These are phyloP conservation scores for Lunularia cruciata DNA, from an alignment of 225 moss, liverwort and hornwort species.

Conservation along the genomic window DNA sequence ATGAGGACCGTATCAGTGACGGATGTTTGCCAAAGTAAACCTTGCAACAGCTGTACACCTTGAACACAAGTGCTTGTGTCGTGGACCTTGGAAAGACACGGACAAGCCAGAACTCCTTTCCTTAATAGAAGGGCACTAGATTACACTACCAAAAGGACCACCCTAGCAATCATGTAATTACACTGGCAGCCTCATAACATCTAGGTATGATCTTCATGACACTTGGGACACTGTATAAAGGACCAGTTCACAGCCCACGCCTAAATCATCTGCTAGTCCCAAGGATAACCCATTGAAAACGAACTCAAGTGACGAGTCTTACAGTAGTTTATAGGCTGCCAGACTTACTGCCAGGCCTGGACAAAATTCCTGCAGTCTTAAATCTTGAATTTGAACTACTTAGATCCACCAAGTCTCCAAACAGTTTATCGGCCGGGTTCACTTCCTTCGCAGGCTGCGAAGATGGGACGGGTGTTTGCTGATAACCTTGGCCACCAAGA, in stretches of 20 bases:
- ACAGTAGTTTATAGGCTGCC: slow-evolving; percentile 36
- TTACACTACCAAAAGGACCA: slow-evolving; percentile 29
- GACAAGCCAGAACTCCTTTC: slow-evolving; percentile 3
- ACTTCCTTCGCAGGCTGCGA: slow-evolving; percentile 47
- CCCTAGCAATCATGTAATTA: slow-evolving; percentile 34
- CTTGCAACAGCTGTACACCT: background rate
- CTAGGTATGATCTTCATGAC: slow-evolving; percentile 19
- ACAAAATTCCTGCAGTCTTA: slow-evolving; percentile 63
- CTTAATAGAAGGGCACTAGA: slow-evolving; percentile 18
- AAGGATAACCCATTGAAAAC: slow-evolving; percentile 1
- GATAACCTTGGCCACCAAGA: slow-evolving; percentile 55
- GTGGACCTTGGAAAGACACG: background rate
- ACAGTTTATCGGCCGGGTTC: slow-evolving; percentile 69
- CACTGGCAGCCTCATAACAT: slow-evolving; percentile 35
- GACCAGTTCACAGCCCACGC: slow-evolving; percentile 12
- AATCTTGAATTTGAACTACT: slow-evolving; percentile 75
- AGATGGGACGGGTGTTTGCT: slow-evolving; percentile 48
- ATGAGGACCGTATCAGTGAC: background rate
- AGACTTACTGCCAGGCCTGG: slow-evolving; percentile 48
- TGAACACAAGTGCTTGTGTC: background rate
- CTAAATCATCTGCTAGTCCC: background rate
- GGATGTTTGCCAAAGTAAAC: background rate
- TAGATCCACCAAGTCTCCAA: slow-evolving; percentile 88
- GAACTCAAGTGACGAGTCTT: background rate
- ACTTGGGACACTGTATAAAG: slow-evolving; percentile 13